phyloP scores from a whole-genome alignment of 805 yeast species.

The Hanseniaspora jakobsenii region DNA sequence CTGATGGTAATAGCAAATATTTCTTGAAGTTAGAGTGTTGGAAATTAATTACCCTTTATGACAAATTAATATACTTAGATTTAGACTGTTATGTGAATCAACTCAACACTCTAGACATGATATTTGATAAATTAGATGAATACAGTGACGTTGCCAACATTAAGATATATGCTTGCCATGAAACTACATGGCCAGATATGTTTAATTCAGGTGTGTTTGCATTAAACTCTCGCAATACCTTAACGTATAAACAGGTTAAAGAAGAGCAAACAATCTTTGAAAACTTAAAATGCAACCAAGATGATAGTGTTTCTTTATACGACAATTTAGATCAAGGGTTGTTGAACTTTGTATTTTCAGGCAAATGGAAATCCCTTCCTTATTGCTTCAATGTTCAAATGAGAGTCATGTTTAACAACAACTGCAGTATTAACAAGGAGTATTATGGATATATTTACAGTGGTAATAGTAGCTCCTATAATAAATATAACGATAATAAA shows the following conservation, averaged over 20 bases:
- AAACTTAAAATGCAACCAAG: not conserved
- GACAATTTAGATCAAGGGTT: conserved; percentile 94
- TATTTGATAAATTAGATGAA: not conserved
- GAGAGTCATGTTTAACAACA: not conserved
- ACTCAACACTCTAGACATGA: conserved; percentile 17
- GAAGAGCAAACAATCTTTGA: not conserved
- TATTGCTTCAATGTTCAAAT: conserved; percentile 74
- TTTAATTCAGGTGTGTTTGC: conserved; percentile 72
- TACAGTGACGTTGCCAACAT: conserved; percentile 8
- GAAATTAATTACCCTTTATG: conserved; percentile 31
- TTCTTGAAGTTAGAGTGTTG: conserved; percentile 27
- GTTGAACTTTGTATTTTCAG: conserved; percentile 38
- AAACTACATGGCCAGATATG: conserved; percentile 85
- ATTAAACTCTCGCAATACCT: conserved; percentile 23
- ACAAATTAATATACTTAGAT: conserved; percentile 48
- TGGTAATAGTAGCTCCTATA: not conserved
- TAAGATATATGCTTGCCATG: conserved; percentile 49
- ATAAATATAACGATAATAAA: not conserved
- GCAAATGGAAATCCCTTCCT: conserved; percentile 58
- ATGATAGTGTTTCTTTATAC: conserved; percentile 31
- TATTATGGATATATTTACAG: not conserved
- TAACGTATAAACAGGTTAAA: not conserved
- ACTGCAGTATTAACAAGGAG: not conserved
- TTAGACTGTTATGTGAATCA: conserved; percentile 45
- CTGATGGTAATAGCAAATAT: not conserved